Conservation (phyloP, 352 stramenopile genomes). For the Globisporangium sylvaticum region DNA sequence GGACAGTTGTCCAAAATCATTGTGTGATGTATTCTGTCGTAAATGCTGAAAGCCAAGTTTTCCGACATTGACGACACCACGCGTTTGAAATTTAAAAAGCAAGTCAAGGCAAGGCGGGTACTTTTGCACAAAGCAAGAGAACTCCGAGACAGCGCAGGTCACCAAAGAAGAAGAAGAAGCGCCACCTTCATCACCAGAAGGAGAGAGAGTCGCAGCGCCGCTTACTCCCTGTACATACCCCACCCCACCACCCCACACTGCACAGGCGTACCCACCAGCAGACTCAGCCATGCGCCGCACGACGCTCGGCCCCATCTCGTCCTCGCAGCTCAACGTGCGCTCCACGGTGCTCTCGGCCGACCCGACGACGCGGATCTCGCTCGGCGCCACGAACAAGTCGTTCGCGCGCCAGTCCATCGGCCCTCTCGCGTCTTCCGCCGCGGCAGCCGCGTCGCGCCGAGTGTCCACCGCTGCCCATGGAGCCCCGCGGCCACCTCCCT, state of each 20-base stretch:
- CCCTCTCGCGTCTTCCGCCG: conserved; percentile 18
- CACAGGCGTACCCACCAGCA: not conserved
- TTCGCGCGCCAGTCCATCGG: conserved; percentile 64
- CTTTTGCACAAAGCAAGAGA: not conserved
- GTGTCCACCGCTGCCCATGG: conserved; percentile 38
- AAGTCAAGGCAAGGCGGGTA: not conserved
- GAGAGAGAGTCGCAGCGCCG: not conserved
- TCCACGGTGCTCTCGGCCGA: conserved; percentile 31
- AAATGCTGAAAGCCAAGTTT: not conserved
- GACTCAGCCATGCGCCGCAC: conserved; percentile 62
- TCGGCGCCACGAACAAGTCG: conserved; percentile 37
- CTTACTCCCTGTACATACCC: not conserved
- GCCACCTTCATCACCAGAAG: not conserved
- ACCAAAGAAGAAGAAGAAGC: not conserved
- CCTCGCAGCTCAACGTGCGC: conserved; percentile 78
- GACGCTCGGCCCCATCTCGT: conserved; percentile 80
- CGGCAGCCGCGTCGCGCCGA: conserved; percentile 32
- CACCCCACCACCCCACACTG: not conserved
- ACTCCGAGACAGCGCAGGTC: not conserved
- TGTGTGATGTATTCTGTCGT: not conserved
- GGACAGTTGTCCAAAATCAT: not conserved
- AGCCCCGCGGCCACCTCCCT: conserved; percentile 13
- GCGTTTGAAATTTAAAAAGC: not conserved
- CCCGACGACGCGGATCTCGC: conserved; percentile 45
- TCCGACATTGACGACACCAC: too few species aligned